Evolutionary conservation across 2,329 filamentous ascomycete genomes (phyloP).

Genomic region (Zopfia rhizophila): DNA sequence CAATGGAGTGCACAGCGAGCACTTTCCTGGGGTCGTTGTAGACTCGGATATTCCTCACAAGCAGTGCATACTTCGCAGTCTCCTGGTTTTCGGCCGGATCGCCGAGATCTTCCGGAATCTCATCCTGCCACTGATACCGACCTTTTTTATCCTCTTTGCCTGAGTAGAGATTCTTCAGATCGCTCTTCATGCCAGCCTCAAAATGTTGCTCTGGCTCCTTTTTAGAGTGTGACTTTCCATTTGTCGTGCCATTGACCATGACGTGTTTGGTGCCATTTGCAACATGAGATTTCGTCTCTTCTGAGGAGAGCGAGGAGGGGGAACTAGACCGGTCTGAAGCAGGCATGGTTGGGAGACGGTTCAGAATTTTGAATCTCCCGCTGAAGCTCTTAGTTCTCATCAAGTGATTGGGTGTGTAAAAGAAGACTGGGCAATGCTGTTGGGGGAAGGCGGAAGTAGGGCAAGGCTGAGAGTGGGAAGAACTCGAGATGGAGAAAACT

Average conservation of each 20-base stretch:
- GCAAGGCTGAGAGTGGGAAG: no score
- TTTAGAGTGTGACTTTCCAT: not conserved
- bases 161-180: conserved; percentile 61
- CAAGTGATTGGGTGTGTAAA: no score
- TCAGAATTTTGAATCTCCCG: no score
- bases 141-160: conserved; percentile 55
- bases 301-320: conserved; percentile 10
- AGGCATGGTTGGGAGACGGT: no score
- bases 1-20: conserved; percentile 70
- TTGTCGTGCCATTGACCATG: conserved; percentile 11
- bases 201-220: conserved; percentile 27
- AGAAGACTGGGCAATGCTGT: no score
- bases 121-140: conserved; percentile 47
- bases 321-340: not conserved
- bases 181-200: conserved; percentile 51
- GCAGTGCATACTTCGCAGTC: conserved; percentile 67
- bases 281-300: conserved; percentile 7
- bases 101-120: conserved; percentile 44
- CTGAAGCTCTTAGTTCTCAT: no score
- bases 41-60: conserved; percentile 54
- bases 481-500: no score
- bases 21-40: conserved; percentile 66
- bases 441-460: no score
- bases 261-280: conserved; percentile 19
- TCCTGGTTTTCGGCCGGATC: conserved; percentile 67